phyloP scores from a whole-genome alignment of 2,329 filamentous ascomycete genomes.

The Aspergillus fumigatus region DNA sequence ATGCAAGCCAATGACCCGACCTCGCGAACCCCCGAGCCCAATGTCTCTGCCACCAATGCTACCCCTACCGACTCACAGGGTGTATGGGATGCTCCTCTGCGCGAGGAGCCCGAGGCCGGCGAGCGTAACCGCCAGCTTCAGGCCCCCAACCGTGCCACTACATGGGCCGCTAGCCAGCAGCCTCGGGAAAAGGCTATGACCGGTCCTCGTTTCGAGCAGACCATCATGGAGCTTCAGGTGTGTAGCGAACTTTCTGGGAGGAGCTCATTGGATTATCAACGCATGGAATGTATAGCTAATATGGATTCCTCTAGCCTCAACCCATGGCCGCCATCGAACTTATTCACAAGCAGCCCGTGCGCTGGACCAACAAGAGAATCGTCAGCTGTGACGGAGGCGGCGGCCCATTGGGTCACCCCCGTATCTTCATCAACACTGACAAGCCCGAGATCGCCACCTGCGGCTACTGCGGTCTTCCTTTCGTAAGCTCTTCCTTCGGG shows the following conservation, averaged over 20 bases:
- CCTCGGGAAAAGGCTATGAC: constrained; percentile 80
- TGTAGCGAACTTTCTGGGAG: constrained; percentile 24
- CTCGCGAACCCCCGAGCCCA: constrained; percentile 44
- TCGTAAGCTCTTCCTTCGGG: constrained; percentile 56
- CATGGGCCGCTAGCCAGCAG: constrained; percentile 85
- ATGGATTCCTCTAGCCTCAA: constrained; percentile 61
- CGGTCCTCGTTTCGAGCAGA: constrained; percentile 95
- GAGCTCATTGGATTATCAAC: background rate
- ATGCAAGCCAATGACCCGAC: constrained; percentile 56
- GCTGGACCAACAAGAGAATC: constrained; percentile 77
- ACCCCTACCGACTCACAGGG: constrained; percentile 47
- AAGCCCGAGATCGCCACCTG: constrained; percentile 90
- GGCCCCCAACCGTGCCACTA: constrained; percentile 75
- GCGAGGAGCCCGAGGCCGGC: constrained; percentile 52
- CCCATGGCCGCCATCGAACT: constrained; percentile 88
- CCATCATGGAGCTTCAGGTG: constrained; percentile 88
- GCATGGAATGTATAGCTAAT: constrained; percentile 1
- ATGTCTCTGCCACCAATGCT: constrained; percentile 60
- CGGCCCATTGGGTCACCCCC: constrained; percentile 82
- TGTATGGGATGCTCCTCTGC: constrained; percentile 48
- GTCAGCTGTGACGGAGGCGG: constrained; percentile 91
- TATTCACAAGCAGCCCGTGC: constrained; percentile 91
- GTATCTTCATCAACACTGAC: constrained; percentile 96
- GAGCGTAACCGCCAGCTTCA: constrained; percentile 62
- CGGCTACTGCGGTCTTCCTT: constrained; percentile 90